These are phyloP conservation scores for Vararia minispora DNA, from an alignment of 768 basidiomycete genomes.

Conservation along the genomic window DNA sequence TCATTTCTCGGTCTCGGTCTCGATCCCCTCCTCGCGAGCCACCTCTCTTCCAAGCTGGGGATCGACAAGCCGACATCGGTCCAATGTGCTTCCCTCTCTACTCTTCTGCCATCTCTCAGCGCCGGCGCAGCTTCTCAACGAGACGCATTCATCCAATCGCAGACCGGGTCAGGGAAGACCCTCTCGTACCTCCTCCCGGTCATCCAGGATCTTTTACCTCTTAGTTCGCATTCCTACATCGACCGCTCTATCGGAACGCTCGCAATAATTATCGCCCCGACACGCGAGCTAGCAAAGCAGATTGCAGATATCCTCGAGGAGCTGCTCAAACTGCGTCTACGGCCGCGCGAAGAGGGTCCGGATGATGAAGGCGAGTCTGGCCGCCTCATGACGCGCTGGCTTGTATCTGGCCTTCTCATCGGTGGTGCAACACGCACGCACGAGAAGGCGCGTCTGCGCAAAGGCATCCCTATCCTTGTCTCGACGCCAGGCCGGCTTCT, in stretches of 20 bases:
- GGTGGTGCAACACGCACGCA: slow-evolving; percentile 92
- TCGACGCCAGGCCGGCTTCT: slow-evolving; percentile 91
- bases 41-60: slow-evolving; percentile 69
- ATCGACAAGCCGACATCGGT: slow-evolving; percentile 85
- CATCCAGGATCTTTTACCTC: slow-evolving; percentile 85
- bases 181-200: slow-evolving; percentile 89
- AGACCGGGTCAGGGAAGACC: slow-evolving; percentile 96
- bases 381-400: slow-evolving; percentile 68
- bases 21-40: slow-evolving; percentile 66
- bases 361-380: slow-evolving; percentile 29
- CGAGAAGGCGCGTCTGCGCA: slow-evolving; percentile 91
- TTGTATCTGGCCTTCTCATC: slow-evolving; percentile 85
- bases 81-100: slow-evolving; percentile 59
- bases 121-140: slow-evolving; percentile 29
- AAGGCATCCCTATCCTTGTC: slow-evolving; percentile 91
- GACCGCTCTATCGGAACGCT: slow-evolving; percentile 92
- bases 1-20: slow-evolving; percentile 81
- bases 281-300: slow-evolving; percentile 92
- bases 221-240: slow-evolving; percentile 85
- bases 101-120: slow-evolving; percentile 43
- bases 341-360: slow-evolving; percentile 42
- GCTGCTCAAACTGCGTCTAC: slow-evolving; percentile 65
- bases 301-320: slow-evolving; percentile 90
- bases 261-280: slow-evolving; percentile 90
- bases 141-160: slow-evolving; percentile 90